Percentiles rank a stretch among this genome's conserved stretches.
phyloP scores from a whole-genome alignment of 179 eudicot genomes.

The Silene vulgaris region DNA sequence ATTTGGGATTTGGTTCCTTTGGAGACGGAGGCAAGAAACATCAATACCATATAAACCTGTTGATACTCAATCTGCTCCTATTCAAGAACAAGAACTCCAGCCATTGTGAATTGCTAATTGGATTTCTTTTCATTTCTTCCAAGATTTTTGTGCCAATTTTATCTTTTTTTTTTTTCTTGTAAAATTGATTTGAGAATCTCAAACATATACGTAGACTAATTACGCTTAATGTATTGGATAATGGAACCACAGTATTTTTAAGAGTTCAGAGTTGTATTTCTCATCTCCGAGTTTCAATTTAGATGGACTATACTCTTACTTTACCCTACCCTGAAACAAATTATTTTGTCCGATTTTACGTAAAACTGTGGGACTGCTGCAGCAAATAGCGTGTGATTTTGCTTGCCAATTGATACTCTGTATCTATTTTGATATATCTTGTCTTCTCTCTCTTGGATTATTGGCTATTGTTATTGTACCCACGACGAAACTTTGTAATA shows the following conservation, averaged over 20 bases:
- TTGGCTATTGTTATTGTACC: too few relatives aligned
- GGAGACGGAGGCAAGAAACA: slow-evolving; percentile 53
- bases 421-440: too few relatives aligned
- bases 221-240: neutral
- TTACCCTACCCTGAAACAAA: neutral
- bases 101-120: slow-evolving; percentile 36
- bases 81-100: slow-evolving; percentile 82
- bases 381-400: neutral
- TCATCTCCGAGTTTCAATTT: neutral
- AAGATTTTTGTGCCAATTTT: slow-evolving; percentile 14
- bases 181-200: neutral
- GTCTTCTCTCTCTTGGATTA: too few relatives aligned
- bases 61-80: slow-evolving; percentile 33
- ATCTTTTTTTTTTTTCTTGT: neutral
- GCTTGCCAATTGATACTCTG: too few relatives aligned
- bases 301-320: neutral
- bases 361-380: neutral
- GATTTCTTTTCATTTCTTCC: slow-evolving; percentile 1
- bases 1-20: slow-evolving; percentile 50
- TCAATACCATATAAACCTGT: slow-evolving; percentile 61
- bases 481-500: too few relatives aligned
- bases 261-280: too few relatives aligned
- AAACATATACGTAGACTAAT: too few relatives aligned
- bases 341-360: neutral
- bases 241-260: neutral